Percentiles rank a stretch among this genome's conserved stretches.
phyloP scores from a whole-genome alignment of 2,329 filamentous ascomycete genomes.

The Colletotrichum sp. region DNA sequence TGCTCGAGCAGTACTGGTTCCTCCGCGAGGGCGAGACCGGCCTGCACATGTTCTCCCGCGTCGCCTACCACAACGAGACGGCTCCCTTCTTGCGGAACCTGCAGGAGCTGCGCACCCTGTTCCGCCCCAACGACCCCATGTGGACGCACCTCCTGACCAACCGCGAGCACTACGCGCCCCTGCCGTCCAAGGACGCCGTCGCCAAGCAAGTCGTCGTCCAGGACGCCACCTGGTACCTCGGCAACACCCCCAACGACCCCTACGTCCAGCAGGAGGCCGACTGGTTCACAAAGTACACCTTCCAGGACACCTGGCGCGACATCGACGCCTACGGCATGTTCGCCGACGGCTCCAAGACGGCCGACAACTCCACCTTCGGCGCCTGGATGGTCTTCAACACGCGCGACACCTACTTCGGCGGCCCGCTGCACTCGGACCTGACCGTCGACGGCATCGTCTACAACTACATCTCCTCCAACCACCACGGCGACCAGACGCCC shows the following conservation, averaged over 20 bases:
- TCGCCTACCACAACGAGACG: constrained; percentile 60
- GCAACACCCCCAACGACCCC: constrained; percentile 53
- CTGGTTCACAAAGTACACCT: constrained; percentile 69
- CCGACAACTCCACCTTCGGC: constrained; percentile 56
- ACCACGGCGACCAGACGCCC: constrained; percentile 63
- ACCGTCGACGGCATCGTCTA: constrained; percentile 67
- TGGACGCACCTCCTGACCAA: constrained; percentile 65
- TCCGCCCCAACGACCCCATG: constrained; percentile 58
- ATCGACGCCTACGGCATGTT: constrained; percentile 58
- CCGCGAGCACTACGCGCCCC: constrained; percentile 53
- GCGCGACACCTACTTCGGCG: constrained; percentile 62
- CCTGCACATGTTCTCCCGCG: constrained; percentile 60
- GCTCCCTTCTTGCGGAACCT: constrained; percentile 59
- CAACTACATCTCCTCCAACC: constrained; percentile 64
- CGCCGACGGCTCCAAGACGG: constrained; percentile 38
- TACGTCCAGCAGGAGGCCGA: constrained; percentile 59
- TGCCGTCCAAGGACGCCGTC: constrained; percentile 49
- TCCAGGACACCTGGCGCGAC: constrained; percentile 58
- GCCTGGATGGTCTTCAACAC: constrained; percentile 67
- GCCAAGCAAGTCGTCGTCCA: constrained; percentile 54
- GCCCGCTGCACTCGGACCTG: constrained; percentile 63
- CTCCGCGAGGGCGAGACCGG: constrained; percentile 65
- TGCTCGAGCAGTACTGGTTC: constrained; percentile 68
- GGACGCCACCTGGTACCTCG: constrained; percentile 65
- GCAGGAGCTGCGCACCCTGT: constrained; percentile 63